These are phyloP conservation scores for Pistacia integerrima DNA, from an alignment of 345 rosid genomes.

Conservation along the genomic window DNA sequence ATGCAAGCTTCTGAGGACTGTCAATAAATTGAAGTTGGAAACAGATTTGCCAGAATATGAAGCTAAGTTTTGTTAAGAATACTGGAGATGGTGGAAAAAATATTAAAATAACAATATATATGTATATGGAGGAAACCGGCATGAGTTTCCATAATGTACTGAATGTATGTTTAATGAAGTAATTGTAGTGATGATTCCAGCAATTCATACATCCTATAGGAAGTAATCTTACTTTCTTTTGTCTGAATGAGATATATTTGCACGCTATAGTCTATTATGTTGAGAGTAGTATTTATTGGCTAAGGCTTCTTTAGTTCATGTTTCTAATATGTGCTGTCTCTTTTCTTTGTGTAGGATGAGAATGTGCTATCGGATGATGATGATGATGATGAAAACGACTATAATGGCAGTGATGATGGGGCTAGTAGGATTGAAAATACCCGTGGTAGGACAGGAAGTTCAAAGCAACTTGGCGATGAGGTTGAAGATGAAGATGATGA, in stretches of 20 bases:
- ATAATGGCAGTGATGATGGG: constrained; percentile 23
- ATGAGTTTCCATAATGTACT: not conserved
- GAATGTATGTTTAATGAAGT: not conserved
- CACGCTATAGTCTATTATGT: not conserved
- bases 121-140: not conserved
- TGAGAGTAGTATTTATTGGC: not conserved
- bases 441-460: not conserved
- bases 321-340: not conserved
- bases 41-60: not conserved
- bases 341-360: constrained; percentile 62
- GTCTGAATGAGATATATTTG: not conserved
- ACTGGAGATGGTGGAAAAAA: not conserved
- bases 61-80: not conserved
- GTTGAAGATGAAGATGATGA: constrained; percentile 51
- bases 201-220: not conserved
- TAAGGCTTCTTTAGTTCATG: not conserved
- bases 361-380: constrained; percentile 61
- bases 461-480: constrained; percentile 28
- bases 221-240: not conserved
- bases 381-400: constrained; percentile 26
- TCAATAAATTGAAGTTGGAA: not conserved
- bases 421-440: not conserved
- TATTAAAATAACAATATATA: not conserved
- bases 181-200: not conserved
- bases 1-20: not conserved